Evolutionary conservation across 768 basidiomycete species (phyloP), one percentile per base, ranked within the genome.

Genomic region (Leccinum truebloodii): DNA sequence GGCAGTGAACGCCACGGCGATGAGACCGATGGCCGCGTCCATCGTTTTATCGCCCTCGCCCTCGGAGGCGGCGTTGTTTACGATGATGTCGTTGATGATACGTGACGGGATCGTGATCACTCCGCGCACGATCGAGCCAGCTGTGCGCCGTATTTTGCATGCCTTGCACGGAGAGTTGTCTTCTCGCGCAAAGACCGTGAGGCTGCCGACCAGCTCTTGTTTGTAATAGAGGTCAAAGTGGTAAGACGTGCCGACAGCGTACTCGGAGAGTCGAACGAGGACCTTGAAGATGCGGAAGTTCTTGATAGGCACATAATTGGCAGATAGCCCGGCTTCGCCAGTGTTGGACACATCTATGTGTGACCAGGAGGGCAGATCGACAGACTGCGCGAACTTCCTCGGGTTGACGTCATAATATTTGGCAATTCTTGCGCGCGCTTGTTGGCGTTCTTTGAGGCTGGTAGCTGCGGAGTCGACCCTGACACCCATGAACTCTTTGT

Each of bases 261-360:
- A 65, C 41, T 74, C 71, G 8, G 51, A 49, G 46, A 73, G 71
- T 32, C 57, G 59, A 54, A 63, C 69, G 26, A 69, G 60, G 32
- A 74, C 62, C 30, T 63, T 59, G 58, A 74, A 73, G 26, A 65
- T 24, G 18, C 73, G 72, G 59, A 65, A 74, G 48, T 63, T 52
- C 28, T 54, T 24, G 34, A 73, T 63, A 10, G 62, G 65, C 54
- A 50, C 52, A 52, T 66, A 62, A 54, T 59, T 48, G 32, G 48
- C 2, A 26, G 71, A 67, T 20, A 71, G 64, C 6, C 24, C 52
- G 22, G 28, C 46, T 41, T 55, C 54, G 22, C 28, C 55, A 12
- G 22, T 20, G 12, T 9, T 39, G 12, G 70, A 61, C 20, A 70
- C 69, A 4, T 56, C 14, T 10, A 70, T 26, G 32, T 72, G 69